Percentiles rank a stretch among this genome's conserved stretches.
These are phyloP conservation scores for Francoa sonchifolia DNA, from an alignment of 441 rosid genomes.

Conservation along the genomic window DNA sequence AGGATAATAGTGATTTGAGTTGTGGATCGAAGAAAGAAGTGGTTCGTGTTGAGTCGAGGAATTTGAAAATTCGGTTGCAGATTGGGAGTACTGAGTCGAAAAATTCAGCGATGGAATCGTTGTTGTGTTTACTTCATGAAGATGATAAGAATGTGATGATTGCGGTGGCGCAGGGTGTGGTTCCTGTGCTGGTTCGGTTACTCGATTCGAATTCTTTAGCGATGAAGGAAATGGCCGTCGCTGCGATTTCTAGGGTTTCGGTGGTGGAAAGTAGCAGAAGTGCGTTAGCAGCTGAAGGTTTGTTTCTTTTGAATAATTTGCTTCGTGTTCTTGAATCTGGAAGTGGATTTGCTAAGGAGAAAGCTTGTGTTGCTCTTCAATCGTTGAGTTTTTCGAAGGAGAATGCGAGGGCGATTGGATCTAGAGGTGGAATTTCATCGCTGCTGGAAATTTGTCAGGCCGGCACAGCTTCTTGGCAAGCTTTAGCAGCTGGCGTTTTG, in stretches of 20 bases:
- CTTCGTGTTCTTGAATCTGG: slow-evolving; percentile 78
- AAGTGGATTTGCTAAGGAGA: slow-evolving; percentile 60
- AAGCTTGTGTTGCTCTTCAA: slow-evolving; percentile 61
- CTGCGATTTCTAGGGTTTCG: slow-evolving; percentile 61
- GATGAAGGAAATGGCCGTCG: slow-evolving; percentile 63
- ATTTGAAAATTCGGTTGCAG: slow-evolving; percentile 59
- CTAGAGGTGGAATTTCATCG: slow-evolving; percentile 74
- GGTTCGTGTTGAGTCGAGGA: slow-evolving; percentile 48
- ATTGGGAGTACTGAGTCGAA: slow-evolving; percentile 60
- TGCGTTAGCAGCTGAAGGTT: slow-evolving; percentile 58
- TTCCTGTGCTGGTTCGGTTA: slow-evolving; percentile 59
- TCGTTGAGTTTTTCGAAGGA: slow-evolving; percentile 53
- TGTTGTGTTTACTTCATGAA: slow-evolving; percentile 36
- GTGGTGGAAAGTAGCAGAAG: slow-evolving; percentile 67
- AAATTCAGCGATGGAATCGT: slow-evolving; percentile 56
- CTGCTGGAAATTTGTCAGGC: slow-evolving; percentile 61
- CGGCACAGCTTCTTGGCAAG: slow-evolving; percentile 78
- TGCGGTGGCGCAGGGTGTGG: slow-evolving; percentile 75
- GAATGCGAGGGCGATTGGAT: slow-evolving; percentile 70
- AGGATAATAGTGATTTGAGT: slow-evolving; percentile 17
- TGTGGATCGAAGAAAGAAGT: slow-evolving; percentile 43
- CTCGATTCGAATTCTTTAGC: slow-evolving; percentile 51
- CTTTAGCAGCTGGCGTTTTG: slow-evolving; percentile 71
- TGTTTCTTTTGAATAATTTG: slow-evolving; percentile 53
- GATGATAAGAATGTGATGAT: slow-evolving; percentile 87